These are phyloP conservation scores for Geotrichum carabidarum DNA, from an alignment of 1,139 yeast genomes.

Conservation along the genomic window DNA sequence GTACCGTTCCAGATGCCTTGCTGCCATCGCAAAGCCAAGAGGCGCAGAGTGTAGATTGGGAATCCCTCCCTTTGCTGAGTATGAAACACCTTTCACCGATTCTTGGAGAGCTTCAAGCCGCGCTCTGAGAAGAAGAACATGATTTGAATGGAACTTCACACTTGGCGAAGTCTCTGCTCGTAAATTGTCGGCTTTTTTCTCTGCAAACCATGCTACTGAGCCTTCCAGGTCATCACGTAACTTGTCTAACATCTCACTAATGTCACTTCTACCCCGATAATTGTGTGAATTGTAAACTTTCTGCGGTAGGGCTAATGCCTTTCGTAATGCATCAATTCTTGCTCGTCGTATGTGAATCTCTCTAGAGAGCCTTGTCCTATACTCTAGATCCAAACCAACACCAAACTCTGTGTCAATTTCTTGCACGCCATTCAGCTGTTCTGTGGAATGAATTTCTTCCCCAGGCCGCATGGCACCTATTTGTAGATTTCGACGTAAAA, in stretches of 20 bases:
- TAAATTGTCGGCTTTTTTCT: not conserved
- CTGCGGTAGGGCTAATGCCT: not conserved
- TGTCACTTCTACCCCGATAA: not conserved
- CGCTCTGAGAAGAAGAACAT: not conserved
- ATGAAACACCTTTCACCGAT: not conserved
- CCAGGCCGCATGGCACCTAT: not conserved
- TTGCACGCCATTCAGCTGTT: not conserved
- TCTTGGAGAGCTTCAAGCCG: not conserved
- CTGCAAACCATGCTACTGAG: not conserved
- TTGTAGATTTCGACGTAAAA: not conserved
- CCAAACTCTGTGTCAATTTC: not conserved
- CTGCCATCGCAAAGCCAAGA: conserved; percentile 1
- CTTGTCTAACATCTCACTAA: not conserved
- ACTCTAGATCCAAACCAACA: not conserved
- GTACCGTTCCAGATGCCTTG: conserved; percentile 2
- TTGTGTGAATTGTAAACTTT: not conserved
- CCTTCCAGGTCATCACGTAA: not conserved
- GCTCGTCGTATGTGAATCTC: not conserved
- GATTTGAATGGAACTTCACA: not conserved
- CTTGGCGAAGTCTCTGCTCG: too few relatives aligned
- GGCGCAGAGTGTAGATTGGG: not conserved
- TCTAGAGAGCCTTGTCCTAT: not conserved
- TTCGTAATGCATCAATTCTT: not conserved
- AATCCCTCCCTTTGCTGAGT: conserved; percentile 1
- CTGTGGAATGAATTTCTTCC: not conserved